A percentile compares a stretch with the other conserved stretches of the same genome.
phyloP scores from a whole-genome alignment of 1,284 basidiomycete species.

The Cerrena zonata region DNA sequence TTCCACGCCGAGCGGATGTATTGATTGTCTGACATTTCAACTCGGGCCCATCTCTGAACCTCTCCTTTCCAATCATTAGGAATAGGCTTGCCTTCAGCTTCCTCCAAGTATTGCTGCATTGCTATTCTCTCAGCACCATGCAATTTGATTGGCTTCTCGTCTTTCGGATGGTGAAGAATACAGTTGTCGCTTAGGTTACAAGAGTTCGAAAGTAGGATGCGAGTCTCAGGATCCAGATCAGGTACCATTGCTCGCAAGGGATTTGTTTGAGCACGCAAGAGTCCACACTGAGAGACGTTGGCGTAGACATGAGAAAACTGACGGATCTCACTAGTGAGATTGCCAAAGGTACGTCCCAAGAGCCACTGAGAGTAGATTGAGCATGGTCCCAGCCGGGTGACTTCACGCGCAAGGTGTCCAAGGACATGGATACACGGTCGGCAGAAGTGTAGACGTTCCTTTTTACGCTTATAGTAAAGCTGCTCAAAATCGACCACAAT shows the following conservation, averaged over 20 bases:
- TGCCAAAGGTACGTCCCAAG: slow-evolving; percentile 21
- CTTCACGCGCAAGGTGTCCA: slow-evolving; percentile 13
- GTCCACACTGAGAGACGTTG: slow-evolving; percentile 17
- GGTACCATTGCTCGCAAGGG: slow-evolving; percentile 20
- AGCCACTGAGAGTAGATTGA: slow-evolving; percentile 15
- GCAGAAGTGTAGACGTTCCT: slow-evolving; percentile 20
- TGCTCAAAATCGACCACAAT: slow-evolving; percentile 16
- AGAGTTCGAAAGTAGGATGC: not conserved
- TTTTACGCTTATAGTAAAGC: slow-evolving; percentile 16
- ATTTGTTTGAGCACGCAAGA: slow-evolving; percentile 27
- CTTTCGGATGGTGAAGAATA: slow-evolving; percentile 3
- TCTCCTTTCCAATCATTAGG: not conserved
- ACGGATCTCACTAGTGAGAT: slow-evolving; percentile 17
- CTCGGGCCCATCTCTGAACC: slow-evolving; percentile 21
- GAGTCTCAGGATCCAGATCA: slow-evolving; percentile 6
- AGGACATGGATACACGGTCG: slow-evolving; percentile 19
- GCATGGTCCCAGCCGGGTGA: slow-evolving; percentile 13
- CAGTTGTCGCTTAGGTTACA: slow-evolving; percentile 3
- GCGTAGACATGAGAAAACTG: slow-evolving; percentile 20
- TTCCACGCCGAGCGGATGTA: slow-evolving; percentile 23
- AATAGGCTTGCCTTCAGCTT: not conserved
- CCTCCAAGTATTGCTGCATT: not conserved
- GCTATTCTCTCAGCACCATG: not conserved
- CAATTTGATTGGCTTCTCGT: not conserved
- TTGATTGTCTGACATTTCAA: slow-evolving; percentile 26